phyloP scores from a whole-genome alignment of 805 yeast genomes.

The Pachysolen tannophilus region DNA sequence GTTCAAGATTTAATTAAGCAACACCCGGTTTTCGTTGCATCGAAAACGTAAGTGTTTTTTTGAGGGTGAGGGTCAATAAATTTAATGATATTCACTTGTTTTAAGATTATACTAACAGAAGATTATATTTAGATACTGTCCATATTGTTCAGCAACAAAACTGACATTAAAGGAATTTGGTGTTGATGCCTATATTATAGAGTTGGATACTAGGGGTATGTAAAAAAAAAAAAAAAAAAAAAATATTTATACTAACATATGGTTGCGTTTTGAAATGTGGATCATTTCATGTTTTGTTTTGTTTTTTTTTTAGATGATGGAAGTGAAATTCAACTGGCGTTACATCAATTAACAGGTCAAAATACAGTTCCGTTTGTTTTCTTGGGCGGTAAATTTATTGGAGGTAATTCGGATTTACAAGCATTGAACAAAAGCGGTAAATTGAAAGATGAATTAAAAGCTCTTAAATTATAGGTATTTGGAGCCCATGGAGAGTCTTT shows the following conservation, averaged over 20 bases:
- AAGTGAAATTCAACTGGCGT: constrained; percentile 70
- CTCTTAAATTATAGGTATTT: constrained; percentile 3
- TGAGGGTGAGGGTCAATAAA: neutral
- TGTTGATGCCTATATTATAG: constrained; percentile 44
- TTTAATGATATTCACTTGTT: neutral
- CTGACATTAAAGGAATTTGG: constrained; percentile 27
- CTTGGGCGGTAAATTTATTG: constrained; percentile 87
- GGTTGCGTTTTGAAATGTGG: constrained; percentile 2
- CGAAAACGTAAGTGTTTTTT: no score
- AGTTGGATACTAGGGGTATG: constrained; percentile 36
- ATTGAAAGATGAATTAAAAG: constrained; percentile 23
- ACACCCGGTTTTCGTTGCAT: constrained; percentile 71
- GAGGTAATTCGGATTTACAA: constrained; percentile 91
- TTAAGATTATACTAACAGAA: no score
- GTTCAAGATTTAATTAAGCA: constrained; percentile 57
- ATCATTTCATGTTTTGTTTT: constrained; percentile 18
- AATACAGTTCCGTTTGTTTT: constrained; percentile 90
- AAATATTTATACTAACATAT: no score
- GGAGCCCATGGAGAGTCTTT: neutral
- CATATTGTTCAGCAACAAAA: constrained; percentile 50
- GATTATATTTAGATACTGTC: constrained; percentile 60
- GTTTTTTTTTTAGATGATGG: no score
- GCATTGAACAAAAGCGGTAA: constrained; percentile 54
- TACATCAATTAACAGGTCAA: constrained; percentile 76
- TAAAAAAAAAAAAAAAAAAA: constrained; percentile 19